A percentile compares a stretch with the other conserved stretches of the same genome.
These are phyloP conservation scores for Bacidia gigantensis DNA, from an alignment of 495 filamentous ascomycete species.

Conservation along the genomic window DNA sequence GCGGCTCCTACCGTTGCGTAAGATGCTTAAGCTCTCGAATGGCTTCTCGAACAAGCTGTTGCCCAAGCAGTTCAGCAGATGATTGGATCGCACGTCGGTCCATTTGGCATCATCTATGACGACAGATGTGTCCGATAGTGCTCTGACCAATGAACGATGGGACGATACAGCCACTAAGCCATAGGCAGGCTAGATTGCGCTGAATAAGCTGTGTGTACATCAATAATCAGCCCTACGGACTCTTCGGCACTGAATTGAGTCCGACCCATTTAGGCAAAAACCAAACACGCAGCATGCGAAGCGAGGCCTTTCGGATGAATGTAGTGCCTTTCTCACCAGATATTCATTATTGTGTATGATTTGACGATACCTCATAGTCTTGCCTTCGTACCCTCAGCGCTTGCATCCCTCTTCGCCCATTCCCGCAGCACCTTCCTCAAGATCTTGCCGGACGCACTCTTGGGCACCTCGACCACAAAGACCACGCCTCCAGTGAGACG, in stretches of 20 bases:
- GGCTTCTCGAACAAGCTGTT: no score
- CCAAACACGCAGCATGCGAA: background rate
- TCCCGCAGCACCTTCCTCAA: slow-evolving; percentile 55
- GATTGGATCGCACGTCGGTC: no score
- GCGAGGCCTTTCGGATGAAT: background rate
- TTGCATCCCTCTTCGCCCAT: slow-evolving; percentile 34
- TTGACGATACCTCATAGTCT: slow-evolving; percentile 13
- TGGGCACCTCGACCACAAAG: slow-evolving; percentile 73
- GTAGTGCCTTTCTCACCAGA: background rate
- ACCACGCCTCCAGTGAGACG: slow-evolving; percentile 65
- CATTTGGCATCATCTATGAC: no score
- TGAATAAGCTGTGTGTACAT: background rate
- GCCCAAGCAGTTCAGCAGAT: no score
- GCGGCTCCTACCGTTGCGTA: no score
- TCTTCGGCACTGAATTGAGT: background rate
- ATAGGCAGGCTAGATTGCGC: background rate
- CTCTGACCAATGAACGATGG: background rate
- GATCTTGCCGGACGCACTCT: slow-evolving; percentile 79
- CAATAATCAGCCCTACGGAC: background rate
- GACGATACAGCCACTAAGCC: background rate
- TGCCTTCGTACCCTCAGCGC: slow-evolving; percentile 13
- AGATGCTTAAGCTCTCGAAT: no score
- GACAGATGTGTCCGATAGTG: background rate
- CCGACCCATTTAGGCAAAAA: background rate
- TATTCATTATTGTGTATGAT: background rate